Evolutionary conservation across 2,329 filamentous ascomycete species (phyloP).

Genomic region (Penicillium janthinellum): DNA sequence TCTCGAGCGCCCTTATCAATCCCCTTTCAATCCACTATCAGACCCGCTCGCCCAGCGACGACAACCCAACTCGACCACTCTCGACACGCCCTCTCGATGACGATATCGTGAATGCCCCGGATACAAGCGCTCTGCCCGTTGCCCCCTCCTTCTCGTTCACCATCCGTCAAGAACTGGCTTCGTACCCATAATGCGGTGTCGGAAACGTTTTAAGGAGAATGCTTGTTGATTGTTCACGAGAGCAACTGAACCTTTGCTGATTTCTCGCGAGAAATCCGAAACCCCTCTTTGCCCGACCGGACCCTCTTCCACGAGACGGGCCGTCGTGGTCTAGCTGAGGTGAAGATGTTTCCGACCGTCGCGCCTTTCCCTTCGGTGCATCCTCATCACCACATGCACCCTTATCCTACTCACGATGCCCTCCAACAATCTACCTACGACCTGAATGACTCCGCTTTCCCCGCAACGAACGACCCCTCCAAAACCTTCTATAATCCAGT

Average conservation of each 20-base stretch:
- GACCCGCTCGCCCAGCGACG: conserved; percentile 5
- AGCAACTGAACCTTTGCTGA: conserved; percentile 27
- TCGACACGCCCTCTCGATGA: conserved; percentile 8
- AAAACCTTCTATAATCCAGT: conserved; percentile 32
- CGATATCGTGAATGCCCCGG: conserved; percentile 15
- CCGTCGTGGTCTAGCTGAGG: conserved; percentile 20
- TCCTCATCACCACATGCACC: conserved; percentile 43
- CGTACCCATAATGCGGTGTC: conserved; percentile 48
- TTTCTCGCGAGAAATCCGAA: conserved; percentile 19
- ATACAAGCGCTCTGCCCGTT: neutral
- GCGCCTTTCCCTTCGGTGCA: conserved; percentile 47
- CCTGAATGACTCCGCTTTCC: conserved; percentile 29
- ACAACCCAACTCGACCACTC: neutral
- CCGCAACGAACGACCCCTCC: conserved; percentile 30
- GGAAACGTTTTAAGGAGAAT: conserved; percentile 48
- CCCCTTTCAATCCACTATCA: conserved; percentile 3
- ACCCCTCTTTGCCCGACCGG: conserved; percentile 20
- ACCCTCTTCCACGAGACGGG: conserved; percentile 13
- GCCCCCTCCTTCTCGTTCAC: conserved; percentile 1
- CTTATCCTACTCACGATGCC: conserved; percentile 34
- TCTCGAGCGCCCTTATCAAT: conserved; percentile 1
- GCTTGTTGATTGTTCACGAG: conserved; percentile 38
- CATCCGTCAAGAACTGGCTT: conserved; percentile 13
- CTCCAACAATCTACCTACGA: conserved; percentile 35
- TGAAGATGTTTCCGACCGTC: conserved; percentile 54